Conservation (phyloP, 768 basidiomycete genomes). For the Psilocybe cubensis region DNA sequence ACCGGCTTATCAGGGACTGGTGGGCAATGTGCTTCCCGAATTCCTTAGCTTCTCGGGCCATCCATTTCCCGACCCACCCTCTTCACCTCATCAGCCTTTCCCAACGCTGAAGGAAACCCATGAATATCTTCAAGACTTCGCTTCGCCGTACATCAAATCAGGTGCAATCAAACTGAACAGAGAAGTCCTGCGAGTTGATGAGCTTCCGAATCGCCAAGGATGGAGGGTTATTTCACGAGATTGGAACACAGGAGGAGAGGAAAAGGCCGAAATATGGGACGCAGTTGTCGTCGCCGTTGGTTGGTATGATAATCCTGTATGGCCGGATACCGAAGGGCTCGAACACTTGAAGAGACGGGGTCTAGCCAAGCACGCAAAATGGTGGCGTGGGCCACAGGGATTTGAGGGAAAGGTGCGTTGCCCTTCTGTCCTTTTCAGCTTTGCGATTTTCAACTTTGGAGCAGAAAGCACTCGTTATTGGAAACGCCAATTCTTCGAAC, state of each 20-base stretch:
- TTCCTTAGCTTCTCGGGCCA: constrained; percentile 41
- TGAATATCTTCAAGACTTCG: constrained; percentile 38
- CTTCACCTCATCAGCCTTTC: constrained; percentile 38
- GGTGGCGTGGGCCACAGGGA: constrained; percentile 41
- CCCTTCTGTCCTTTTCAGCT: no score
- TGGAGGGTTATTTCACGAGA: constrained; percentile 45
- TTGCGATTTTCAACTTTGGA: not conserved
- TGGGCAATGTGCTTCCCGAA: constrained; percentile 55
- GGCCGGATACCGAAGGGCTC: constrained; percentile 47
- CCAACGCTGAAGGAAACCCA: constrained; percentile 43
- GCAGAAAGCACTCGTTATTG: constrained; percentile 50
- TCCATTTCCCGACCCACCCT: constrained; percentile 37
- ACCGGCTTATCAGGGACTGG: constrained; percentile 49
- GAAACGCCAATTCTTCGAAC: constrained; percentile 58
- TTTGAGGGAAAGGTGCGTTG: constrained; percentile 41
- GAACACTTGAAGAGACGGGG: constrained; percentile 35
- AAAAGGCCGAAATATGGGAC: constrained; percentile 46
- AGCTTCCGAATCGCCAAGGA: constrained; percentile 31
- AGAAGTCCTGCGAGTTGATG: constrained; percentile 43
- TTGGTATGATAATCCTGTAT: constrained; percentile 49
- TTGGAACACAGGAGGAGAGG: constrained; percentile 29
- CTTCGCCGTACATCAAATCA: constrained; percentile 30
- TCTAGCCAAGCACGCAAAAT: constrained; percentile 44
- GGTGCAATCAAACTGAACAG: constrained; percentile 43
- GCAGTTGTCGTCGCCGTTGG: constrained; percentile 49